These are phyloP conservation scores for Paramecium pentaurelia DNA, from an alignment of 73 alveolate genomes.

Conservation along the genomic window DNA sequence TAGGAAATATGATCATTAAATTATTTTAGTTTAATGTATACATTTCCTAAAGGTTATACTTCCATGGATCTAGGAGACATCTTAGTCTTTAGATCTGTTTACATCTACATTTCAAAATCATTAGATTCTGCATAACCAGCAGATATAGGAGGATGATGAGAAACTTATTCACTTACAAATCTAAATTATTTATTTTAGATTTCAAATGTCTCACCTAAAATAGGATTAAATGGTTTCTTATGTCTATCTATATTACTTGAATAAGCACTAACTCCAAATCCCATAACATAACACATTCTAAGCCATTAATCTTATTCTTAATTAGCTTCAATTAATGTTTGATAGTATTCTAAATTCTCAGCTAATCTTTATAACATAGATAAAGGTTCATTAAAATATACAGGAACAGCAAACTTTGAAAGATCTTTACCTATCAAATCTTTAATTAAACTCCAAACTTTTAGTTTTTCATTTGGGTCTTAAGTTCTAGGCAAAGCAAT, in stretches of 20 bases:
- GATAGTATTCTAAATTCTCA: conserved; percentile 64
- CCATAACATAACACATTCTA: conserved; percentile 64
- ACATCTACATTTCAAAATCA: conserved; percentile 81
- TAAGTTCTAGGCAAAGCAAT: conserved; percentile 48
- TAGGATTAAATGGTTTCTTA: conserved; percentile 89
- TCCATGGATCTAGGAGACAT: conserved; percentile 86
- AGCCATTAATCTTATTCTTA: conserved; percentile 40
- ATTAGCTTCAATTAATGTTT: conserved; percentile 61
- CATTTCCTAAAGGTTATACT: conserved; percentile 77
- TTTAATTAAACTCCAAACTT: conserved; percentile 82
- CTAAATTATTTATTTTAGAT: conserved; percentile 67
- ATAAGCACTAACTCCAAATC: conserved; percentile 66
- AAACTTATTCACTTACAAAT: conserved; percentile 83
- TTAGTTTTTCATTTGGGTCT: conserved; percentile 70
- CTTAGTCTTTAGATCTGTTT: conserved; percentile 78
- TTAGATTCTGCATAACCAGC: conserved; percentile 87
- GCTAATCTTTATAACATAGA: conserved; percentile 63
- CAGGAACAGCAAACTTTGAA: conserved; percentile 83
- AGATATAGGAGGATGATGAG: conserved; percentile 93
- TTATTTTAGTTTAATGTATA: conserved; percentile 75
- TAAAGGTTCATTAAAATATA: conserved; percentile 69
- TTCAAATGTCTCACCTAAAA: conserved; percentile 94
- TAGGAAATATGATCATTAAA: conserved; percentile 76
- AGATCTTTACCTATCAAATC: conserved; percentile 90
- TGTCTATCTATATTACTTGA: conserved; percentile 65